Evolutionary conservation across 371 early-diverging fungal genomes (phyloP).

Genomic region (Furculomyces boomerangus): DNA sequence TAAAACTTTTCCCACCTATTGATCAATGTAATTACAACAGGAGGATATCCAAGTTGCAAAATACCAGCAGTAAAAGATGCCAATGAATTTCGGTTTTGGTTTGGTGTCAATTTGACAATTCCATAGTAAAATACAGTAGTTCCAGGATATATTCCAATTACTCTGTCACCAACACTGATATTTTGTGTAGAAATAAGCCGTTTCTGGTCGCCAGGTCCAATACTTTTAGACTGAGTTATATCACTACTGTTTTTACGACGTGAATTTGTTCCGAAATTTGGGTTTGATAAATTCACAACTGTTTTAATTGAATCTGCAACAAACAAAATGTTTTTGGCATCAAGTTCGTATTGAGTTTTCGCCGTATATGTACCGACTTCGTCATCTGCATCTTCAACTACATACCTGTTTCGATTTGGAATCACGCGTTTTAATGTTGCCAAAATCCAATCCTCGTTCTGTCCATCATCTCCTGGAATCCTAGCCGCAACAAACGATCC

Average conservation of each 20-base stretch:
- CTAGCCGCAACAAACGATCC: constrained; percentile 3
- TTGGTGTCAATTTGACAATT: not conserved
- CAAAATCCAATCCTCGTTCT: not conserved
- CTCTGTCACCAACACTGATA: not conserved
- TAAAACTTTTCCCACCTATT: not conserved
- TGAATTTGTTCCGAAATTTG: not conserved
- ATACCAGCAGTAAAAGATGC: not conserved
- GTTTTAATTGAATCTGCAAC: not conserved
- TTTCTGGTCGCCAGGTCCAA: not conserved
- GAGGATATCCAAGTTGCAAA: not conserved
- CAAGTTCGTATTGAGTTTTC: not conserved
- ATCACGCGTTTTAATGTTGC: not conserved
- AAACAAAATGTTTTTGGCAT: not conserved
- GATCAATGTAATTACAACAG: not conserved
- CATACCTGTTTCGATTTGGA: not conserved
- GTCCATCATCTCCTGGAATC: not conserved
- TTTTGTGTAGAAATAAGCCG: not conserved
- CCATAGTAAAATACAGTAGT: constrained; percentile 4
- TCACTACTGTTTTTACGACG: not conserved
- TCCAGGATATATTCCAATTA: not conserved
- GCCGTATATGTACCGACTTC: not conserved
- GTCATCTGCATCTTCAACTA: constrained; percentile 3
- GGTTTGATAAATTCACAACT: not conserved
- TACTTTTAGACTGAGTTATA: not conserved
- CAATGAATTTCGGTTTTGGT: not conserved